These are phyloP conservation scores for Lichtheimia hyalospora DNA, from an alignment of 371 early-diverging fungal species.

Conservation along the genomic window DNA sequence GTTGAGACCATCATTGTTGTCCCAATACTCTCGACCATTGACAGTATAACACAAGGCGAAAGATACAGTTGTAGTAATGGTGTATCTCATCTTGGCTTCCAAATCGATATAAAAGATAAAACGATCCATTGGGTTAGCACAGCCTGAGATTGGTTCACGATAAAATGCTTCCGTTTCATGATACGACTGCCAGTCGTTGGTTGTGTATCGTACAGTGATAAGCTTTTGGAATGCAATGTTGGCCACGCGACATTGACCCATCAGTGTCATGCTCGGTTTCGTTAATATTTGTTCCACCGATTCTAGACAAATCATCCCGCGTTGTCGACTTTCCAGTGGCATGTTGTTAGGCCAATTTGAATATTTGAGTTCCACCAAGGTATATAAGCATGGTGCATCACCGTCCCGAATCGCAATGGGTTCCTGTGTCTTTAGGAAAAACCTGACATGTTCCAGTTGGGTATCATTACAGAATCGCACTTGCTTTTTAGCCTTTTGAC, in stretches of 20 bases:
- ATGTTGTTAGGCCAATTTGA: conserved; percentile 27
- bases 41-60: conserved; percentile 50
- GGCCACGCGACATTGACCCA: conserved; percentile 65
- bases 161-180: conserved; percentile 57
- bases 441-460: conserved; percentile 58
- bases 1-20: conserved; percentile 75
- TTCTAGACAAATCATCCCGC: conserved; percentile 23
- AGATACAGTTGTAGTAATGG: conserved; percentile 11
- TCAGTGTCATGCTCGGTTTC: conserved; percentile 32
- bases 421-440: conserved; percentile 55
- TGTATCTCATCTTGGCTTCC: neutral
- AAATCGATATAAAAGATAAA: conserved; percentile 24
- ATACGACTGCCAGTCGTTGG: conserved; percentile 66
- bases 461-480: conserved; percentile 34
- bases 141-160: conserved; percentile 36
- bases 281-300: conserved; percentile 28
- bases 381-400: conserved; percentile 25
- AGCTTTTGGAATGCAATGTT: conserved; percentile 78
- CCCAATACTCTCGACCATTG: conserved; percentile 71
- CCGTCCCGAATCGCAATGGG: conserved; percentile 46
- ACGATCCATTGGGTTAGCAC: conserved; percentile 33
- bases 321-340: neutral
- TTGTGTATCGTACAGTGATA: conserved; percentile 65
- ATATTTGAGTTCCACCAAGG: conserved; percentile 8
- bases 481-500: conserved; percentile 21